Base-by-base conservation (phyloP, 2,329 filamentous ascomycete genomes). In the Neofusicoccum umdonicola region DNA sequence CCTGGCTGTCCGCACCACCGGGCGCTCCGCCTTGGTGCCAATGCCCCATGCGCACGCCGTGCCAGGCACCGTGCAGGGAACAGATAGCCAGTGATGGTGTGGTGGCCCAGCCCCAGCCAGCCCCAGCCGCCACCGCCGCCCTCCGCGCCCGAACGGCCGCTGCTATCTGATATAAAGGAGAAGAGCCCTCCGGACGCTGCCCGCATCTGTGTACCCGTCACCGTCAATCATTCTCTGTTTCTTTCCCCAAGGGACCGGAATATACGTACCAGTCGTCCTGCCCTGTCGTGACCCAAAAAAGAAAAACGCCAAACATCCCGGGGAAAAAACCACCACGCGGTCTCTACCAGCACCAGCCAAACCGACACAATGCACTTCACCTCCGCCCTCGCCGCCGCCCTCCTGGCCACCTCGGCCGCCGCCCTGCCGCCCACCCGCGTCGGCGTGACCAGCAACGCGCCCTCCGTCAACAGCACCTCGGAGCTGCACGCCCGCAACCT, bases 11-110 rank as follows among this genome's bases (percentile, higher is more conserved):
- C 54, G 41, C 39, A 34, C 39, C 42, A 35, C 22, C 37, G 52
- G 52, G 37, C 52, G 52, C 13, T 39, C 35, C 52, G 17, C 39
- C 52, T 37, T 42, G 41, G 54, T 35, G 39, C 17, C 54, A 35
- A 9, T 34, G 39, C 19, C 41, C 56, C 42, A 47, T 37, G 56
- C 56, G 15, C 42, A 15, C 15, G 54, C 54, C 22, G 27, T 31
- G 56, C 41, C 44, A 60, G 56, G 34, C 41, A 60, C 56, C 41
- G 42, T 48, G 56, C 56, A 60, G 42, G 56, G 56, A 60, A 44
- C 37, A 37, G 27, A 60, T 58, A 47, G 56, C 56, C 41, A 45
- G 54, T 39, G 41, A 19, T 60, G 42, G 56, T 60, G 56, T 56
- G 54, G 39, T 58, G 54, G 54, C 39, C 54, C 22, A 58, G 54